Evolutionary conservation across 345 rosid genomes (phyloP).

Genomic region (Lumnitzera littorea): DNA sequence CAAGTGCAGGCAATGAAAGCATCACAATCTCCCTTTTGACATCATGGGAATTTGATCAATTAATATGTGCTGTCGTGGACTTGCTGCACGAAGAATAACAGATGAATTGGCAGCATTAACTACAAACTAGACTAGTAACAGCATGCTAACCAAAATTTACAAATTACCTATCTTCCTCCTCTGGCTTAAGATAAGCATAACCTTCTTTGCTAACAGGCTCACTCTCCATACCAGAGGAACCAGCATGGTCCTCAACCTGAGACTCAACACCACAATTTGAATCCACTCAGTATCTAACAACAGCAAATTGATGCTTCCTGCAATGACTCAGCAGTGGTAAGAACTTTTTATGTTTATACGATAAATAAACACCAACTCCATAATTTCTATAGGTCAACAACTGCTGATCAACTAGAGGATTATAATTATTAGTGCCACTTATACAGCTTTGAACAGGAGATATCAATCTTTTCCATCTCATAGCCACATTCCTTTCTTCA

Average conservation of each 20-base stretch:
- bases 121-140: not conserved
- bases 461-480: constrained; percentile 8
- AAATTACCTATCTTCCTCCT: constrained; percentile 39
- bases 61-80: constrained; percentile 13
- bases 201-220: constrained; percentile 20
- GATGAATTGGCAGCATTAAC: constrained; percentile 1
- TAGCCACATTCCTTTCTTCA: constrained; percentile 12
- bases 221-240: constrained; percentile 19
- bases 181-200: constrained; percentile 12
- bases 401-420: constrained; percentile 8
- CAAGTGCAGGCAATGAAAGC: constrained; percentile 87
- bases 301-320: constrained; percentile 21
- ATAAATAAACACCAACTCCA: constrained; percentile 8
- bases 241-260: constrained; percentile 14
- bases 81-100: constrained; percentile 30
- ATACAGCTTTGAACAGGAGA: constrained; percentile 10
- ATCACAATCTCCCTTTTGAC: constrained; percentile 56
- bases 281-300: constrained; percentile 27
- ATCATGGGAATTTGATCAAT: constrained; percentile 28
- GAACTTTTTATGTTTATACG: constrained; percentile 11
- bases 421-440: constrained; percentile 10
- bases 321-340: constrained; percentile 24
- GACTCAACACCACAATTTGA: constrained; percentile 40
- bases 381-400: constrained; percentile 17
- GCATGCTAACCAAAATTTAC: constrained; percentile 9